These are phyloP conservation scores for Hanseniaspora clermontiae DNA, from an alignment of 805 yeast species.

Conservation along the genomic window DNA sequence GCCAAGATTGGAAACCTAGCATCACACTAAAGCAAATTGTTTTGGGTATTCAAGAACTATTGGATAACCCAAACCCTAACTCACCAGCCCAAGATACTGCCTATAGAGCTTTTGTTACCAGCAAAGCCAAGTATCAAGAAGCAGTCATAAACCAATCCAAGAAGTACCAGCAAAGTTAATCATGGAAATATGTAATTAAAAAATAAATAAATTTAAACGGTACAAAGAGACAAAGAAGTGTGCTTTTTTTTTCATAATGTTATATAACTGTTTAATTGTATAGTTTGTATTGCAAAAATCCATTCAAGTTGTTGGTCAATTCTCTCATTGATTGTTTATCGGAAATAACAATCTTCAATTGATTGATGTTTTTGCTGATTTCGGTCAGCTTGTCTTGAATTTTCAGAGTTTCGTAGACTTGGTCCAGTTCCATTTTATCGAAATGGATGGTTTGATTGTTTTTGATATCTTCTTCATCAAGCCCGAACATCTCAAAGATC, in stretches of 20 bases:
- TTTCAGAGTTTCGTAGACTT: conserved; percentile 3
- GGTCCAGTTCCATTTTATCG: conserved; percentile 5
- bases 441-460: not conserved
- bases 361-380: not conserved
- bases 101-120: conserved; percentile 70
- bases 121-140: conserved; percentile 55
- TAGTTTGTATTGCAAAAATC: conserved; percentile 9
- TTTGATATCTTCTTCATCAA: conserved; percentile 12
- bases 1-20: conserved; percentile 97
- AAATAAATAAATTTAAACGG: no score
- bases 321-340: conserved; percentile 11
- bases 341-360: not conserved
- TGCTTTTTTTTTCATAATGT: not conserved
- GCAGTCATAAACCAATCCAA: conserved; percentile 73
- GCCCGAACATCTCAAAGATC: conserved; percentile 6
- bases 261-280: not conserved
- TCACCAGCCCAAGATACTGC: conserved; percentile 98
- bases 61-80: conserved; percentile 81
- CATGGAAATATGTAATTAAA: not conserved
- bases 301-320: not conserved
- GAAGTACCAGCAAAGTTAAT: conserved; percentile 39
- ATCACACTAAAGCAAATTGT: conserved; percentile 80
- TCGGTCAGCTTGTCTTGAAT: conserved; percentile 1
- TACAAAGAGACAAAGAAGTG: not conserved
- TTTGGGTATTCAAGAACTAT: conserved; percentile 81